Evolutionary conservation across 1,139 yeast genomes (phyloP).

Genomic region (Pichia sp.): DNA sequence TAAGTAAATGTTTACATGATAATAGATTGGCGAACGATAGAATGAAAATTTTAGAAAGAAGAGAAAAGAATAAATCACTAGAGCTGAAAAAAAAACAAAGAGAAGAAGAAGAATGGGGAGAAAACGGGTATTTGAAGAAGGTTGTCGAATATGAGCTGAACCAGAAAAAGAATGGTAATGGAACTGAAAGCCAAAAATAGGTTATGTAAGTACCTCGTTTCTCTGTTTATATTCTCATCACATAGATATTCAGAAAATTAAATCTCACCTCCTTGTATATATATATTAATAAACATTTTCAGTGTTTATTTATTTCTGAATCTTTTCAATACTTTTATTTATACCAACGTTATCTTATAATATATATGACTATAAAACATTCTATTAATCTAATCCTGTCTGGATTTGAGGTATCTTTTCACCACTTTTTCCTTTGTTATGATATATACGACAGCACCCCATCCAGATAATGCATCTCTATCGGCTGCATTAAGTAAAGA

Average conservation of each 20-base stretch:
- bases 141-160: constrained; percentile 44
- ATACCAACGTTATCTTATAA: background rate
- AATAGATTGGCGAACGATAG: constrained; percentile 66
- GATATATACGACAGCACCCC: constrained; percentile 96
- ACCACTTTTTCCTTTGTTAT: constrained; percentile 88
- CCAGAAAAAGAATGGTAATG: constrained; percentile 1
- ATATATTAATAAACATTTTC: background rate
- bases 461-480: constrained; percentile 95
- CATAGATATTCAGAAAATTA: no score
- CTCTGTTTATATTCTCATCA: no score
- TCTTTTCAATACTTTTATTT: background rate
- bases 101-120: constrained; percentile 77
- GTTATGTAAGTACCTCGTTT: no score
- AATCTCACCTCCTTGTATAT: background rate
- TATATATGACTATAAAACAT: background rate
- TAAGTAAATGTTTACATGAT: constrained; percentile 69
- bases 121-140: constrained; percentile 61
- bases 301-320: background rate
- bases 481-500: constrained; percentile 91
- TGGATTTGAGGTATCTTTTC: constrained; percentile 80
- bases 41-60: constrained; percentile 48
- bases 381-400: constrained; percentile 62
- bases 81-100: constrained; percentile 50
- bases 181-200: no score
- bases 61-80: constrained; percentile 46